phyloP scores from a whole-genome alignment of 1,284 basidiomycete genomes.

The Melampsora larici-populina region DNA sequence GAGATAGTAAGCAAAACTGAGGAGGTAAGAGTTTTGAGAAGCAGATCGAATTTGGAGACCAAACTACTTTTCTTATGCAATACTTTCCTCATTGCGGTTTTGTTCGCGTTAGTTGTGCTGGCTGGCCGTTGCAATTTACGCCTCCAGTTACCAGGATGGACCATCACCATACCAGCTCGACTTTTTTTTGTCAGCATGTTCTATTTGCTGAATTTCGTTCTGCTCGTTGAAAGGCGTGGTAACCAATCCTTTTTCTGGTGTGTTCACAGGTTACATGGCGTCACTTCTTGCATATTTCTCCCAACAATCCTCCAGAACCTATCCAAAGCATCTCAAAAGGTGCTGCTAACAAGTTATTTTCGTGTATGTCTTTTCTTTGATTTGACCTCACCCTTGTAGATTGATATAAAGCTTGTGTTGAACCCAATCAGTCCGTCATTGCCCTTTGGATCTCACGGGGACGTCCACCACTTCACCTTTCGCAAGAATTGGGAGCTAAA shows the following conservation, averaged over 20 bases:
- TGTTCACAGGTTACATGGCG: conserved; percentile 22
- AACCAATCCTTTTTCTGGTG: neutral
- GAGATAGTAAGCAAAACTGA: conserved; percentile 34
- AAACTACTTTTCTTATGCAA: too few relatives aligned
- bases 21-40: conserved; percentile 9
- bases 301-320: conserved; percentile 23
- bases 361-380: conserved; percentile 10
- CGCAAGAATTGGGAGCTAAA: conserved; percentile 7
- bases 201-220: neutral
- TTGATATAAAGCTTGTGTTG: neutral
- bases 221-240: neutral
- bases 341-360: conserved; percentile 30
- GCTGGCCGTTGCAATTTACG: conserved; percentile 27
- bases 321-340: conserved; percentile 2
- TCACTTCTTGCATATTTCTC: conserved; percentile 41
- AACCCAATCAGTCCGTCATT: conserved; percentile 11
- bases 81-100: too few relatives aligned
- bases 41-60: too few relatives aligned
- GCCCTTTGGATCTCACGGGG: conserved; percentile 27
- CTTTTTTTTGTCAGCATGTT: conserved; percentile 29
- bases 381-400: neutral
- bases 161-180: conserved; percentile 12
- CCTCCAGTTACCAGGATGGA: conserved; percentile 16
- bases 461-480: conserved; percentile 14
- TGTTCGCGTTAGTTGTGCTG: neutral